These are phyloP conservation scores for Camelina neglecta DNA, from an alignment of 345 rosid species.

Conservation along the genomic window DNA sequence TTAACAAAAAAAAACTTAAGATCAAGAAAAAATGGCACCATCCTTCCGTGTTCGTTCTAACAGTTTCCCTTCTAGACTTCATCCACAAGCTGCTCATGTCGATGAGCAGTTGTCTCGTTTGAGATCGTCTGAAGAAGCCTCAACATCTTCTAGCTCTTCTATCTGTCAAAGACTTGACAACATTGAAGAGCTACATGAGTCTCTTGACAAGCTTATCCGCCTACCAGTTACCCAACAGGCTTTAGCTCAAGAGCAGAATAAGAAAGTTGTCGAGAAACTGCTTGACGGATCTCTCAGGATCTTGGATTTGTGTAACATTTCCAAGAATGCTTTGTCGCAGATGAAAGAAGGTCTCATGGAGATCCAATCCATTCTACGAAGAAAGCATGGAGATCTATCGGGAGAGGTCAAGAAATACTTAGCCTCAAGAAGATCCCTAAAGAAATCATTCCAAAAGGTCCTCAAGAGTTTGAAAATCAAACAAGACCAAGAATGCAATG, in stretches of 20 bases:
- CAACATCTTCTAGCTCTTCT: slow-evolving; percentile 43
- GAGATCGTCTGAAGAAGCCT: slow-evolving; percentile 30
- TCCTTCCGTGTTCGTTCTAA: slow-evolving; percentile 32
- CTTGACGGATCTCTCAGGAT: slow-evolving; percentile 46
- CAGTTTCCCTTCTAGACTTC: slow-evolving; percentile 42
- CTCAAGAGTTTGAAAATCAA: slow-evolving; percentile 7
- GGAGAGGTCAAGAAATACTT: slow-evolving; percentile 39
- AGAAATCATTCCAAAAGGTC: slow-evolving; percentile 34
- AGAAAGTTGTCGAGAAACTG: slow-evolving; percentile 32
- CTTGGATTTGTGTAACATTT: slow-evolving; percentile 40
- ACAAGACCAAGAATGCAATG: slow-evolving; percentile 1
- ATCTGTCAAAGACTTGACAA: slow-evolving; percentile 19
- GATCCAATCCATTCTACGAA: slow-evolving; percentile 41
- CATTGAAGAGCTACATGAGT: slow-evolving; percentile 43
- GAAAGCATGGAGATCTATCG: slow-evolving; percentile 20
- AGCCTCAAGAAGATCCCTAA: slow-evolving; percentile 20
- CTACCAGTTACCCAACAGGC: slow-evolving; percentile 29
- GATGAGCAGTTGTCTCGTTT: slow-evolving; percentile 39
- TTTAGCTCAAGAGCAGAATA: slow-evolving; percentile 40
- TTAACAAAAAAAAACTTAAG: not conserved
- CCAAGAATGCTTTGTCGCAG: slow-evolving; percentile 45
- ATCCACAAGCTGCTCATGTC: slow-evolving; percentile 15
- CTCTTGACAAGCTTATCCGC: slow-evolving; percentile 39
- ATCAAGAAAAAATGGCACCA: not conserved
- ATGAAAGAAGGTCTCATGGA: slow-evolving; percentile 39